Base-by-base conservation (phyloP, 2,329 filamentous ascomycete species). In the Penicillium polonicum region DNA sequence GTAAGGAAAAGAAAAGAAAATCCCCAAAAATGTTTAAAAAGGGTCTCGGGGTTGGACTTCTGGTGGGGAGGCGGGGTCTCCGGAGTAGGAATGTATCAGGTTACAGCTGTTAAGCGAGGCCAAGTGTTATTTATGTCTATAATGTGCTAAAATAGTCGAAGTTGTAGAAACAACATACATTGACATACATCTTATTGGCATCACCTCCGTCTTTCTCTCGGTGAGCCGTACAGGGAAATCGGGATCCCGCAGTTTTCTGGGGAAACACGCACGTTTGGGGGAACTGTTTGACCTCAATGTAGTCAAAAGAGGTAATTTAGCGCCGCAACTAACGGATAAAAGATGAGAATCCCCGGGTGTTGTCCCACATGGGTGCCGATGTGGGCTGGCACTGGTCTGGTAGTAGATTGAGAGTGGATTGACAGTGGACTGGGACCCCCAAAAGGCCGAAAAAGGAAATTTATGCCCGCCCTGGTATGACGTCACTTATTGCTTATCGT, bases 1-100 rank as follows among this genome's bases (percentile, higher is more conserved):
- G 23, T 23, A 29, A 21, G 27, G 39, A 48, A 36, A 53, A 48
- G 31, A 48, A 49, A 42, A 52, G 13, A 51, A 55, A 54, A 48
- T 36, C 39, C 44, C 42, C 25, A 46, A 45, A 49, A 48, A 27
- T 48, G 43, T 27, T 23, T 19, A 42, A 53, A 52, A 54, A 55
- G 49, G 25, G 13, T 25, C 35, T 33, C 39, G 42, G 45, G 49
- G n/a, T 51, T 55, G 41, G 38, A 45, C 51, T 57, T 57, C 57
- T 49, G 60, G 58, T 60, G 64, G 61, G 61, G 62, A 57, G 48
- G 61, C 62, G 66, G 62, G 66, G 67, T 65, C 15, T 44, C 60
- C 60, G 59, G 58, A 63, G 51, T 19, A 27, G 41, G 17, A 48
- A 36, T 38, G 41, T 43, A 41, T n/a, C 31, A 50, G 21, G 45